phyloP scores from a whole-genome alignment of 208 protist genomes.

The Tritrichomonas musculus region DNA sequence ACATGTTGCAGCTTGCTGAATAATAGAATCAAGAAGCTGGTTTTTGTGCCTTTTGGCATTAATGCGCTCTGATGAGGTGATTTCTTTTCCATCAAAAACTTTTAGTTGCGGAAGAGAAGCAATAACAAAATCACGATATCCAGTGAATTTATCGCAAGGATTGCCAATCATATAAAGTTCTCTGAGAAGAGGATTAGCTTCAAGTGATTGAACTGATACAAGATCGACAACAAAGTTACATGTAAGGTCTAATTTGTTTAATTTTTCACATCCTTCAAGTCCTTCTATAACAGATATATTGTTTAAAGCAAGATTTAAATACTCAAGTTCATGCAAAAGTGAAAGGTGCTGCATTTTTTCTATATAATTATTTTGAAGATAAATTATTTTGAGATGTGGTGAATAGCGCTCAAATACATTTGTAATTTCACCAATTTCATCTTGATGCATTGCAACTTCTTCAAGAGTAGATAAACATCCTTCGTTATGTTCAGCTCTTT shows the following conservation, averaged over 20 bases:
- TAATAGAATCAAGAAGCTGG: conserved; percentile 43
- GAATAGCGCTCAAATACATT: conserved; percentile 52
- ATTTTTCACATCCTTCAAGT: conserved; percentile 75
- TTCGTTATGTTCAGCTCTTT: conserved; percentile 89
- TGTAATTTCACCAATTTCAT: conserved; percentile 78
- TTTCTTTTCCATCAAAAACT: conserved; percentile 73
- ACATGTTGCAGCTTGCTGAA: conserved; percentile 57
- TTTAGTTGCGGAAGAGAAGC: conserved; percentile 74
- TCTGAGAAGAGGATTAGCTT: conserved; percentile 66
- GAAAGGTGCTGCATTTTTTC: conserved; percentile 75
- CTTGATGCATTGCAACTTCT: conserved; percentile 87
- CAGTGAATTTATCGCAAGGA: conserved; percentile 70
- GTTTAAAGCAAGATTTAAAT: conserved; percentile 91
- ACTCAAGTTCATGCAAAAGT: conserved; percentile 82
- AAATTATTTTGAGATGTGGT: conserved; percentile 79
- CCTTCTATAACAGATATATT: conserved; percentile 79
- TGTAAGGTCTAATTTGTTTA: conserved; percentile 88
- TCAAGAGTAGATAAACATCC: conserved; percentile 76
- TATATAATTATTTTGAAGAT: conserved; percentile 91
- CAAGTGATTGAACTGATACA: conserved; percentile 60
- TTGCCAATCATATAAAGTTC: conserved; percentile 83
- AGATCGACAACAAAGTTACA: conserved; percentile 74
- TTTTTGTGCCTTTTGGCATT: conserved; percentile 59
- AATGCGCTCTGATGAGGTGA: conserved; percentile 70
- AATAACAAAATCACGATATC: conserved; percentile 78